phyloP scores from a whole-genome alignment of 192 early-diverging fungal genomes.

The Glomus cerebriforme region DNA sequence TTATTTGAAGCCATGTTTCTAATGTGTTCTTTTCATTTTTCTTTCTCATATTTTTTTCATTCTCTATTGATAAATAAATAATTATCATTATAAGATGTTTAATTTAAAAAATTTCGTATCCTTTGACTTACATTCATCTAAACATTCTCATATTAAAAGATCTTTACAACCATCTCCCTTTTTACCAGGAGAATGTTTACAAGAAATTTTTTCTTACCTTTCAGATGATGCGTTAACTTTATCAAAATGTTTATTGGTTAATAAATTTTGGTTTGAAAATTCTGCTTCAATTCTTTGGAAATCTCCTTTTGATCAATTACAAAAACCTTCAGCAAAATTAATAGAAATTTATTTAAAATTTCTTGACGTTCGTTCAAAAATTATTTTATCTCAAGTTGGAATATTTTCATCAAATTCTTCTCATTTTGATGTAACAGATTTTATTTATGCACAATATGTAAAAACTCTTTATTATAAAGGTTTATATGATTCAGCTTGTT shows the following conservation, averaged over 20 bases:
- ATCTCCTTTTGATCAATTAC: background rate
- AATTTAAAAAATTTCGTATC: no score
- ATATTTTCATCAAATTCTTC: background rate
- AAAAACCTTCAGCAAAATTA: constrained; percentile 5
- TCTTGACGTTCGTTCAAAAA: background rate
- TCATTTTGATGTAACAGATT: background rate
- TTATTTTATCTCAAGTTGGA: background rate
- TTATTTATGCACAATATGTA: background rate
- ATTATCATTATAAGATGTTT: no score
- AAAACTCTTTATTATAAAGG: background rate
- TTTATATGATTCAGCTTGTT: background rate
- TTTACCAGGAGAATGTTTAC: constrained; percentile 9
- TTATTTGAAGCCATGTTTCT: no score
- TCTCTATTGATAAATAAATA: no score
- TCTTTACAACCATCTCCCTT: background rate
- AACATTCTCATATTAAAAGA: background rate
- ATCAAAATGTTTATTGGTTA: background rate
- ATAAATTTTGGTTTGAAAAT: background rate
- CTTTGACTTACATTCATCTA: background rate
- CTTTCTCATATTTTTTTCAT: no score
- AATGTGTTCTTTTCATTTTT: no score
- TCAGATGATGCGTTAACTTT: background rate
- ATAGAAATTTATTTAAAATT: background rate
- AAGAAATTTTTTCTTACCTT: constrained; percentile 11
- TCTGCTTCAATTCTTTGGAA: background rate